phyloP scores from a whole-genome alignment of 352 stramenopile genomes.

The Phytophthora europaea region DNA sequence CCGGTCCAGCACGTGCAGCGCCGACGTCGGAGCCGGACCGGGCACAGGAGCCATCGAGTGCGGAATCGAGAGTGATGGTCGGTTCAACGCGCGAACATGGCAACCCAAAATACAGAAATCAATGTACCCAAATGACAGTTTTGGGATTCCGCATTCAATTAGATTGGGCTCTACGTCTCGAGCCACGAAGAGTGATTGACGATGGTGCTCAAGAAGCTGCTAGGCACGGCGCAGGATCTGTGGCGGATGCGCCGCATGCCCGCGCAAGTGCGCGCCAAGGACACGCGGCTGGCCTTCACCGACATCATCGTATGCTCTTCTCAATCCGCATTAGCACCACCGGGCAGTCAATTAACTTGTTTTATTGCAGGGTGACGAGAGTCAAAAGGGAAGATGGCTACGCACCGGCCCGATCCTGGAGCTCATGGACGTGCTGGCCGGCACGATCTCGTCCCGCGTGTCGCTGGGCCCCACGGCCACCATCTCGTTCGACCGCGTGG shows the following conservation, averaged over 20 bases:
- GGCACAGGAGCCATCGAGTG: neutral
- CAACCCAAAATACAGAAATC: neutral
- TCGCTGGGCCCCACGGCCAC: slow-evolving; percentile 51
- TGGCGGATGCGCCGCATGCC: slow-evolving; percentile 59
- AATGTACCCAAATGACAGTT: neutral
- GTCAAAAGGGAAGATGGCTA: slow-evolving; percentile 55
- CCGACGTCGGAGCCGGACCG: neutral
- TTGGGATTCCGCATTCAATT: neutral
- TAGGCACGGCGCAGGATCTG: slow-evolving; percentile 50
- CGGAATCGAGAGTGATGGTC: slow-evolving; percentile 31
- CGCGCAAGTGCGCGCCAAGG: slow-evolving; percentile 52
- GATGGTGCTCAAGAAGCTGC: slow-evolving; percentile 57
- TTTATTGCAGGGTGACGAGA: slow-evolving; percentile 52
- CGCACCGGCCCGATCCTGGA: slow-evolving; percentile 61
- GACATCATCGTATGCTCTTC: slow-evolving; percentile 59
- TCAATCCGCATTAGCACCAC: no score
- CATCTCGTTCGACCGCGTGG: slow-evolving; percentile 70
- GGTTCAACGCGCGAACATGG: neutral
- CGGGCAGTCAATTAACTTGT: no score
- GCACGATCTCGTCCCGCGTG: slow-evolving; percentile 48
- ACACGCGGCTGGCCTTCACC: slow-evolving; percentile 64
- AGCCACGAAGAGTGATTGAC: slow-evolving; percentile 4
- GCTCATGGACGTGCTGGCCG: slow-evolving; percentile 66
- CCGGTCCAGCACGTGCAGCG: slow-evolving; percentile 50
- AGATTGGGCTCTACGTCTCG: neutral